Evolutionary conservation across 306 rosid species (phyloP), one percentile per base, ranked within the genome.

Genomic region (Potentilla sterilis): DNA sequence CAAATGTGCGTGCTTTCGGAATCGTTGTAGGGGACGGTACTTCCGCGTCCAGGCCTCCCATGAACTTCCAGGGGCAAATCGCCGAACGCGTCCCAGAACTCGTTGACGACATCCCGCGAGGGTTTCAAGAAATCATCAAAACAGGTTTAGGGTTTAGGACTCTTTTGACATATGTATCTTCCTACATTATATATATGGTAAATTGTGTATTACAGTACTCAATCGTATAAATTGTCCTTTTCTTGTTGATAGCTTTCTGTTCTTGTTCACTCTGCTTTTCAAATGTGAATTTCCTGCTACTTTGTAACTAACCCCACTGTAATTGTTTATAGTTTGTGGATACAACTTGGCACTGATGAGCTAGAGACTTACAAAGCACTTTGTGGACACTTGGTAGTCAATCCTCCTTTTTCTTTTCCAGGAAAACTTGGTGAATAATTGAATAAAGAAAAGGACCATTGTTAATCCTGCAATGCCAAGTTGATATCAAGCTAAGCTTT

Each of bases 251-350:
- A 3, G 40, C 40, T 37, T 37, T 37, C 3, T 28, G 28, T 28
- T 37, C 40, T 37, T 37, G 40, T 37, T 37, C 40, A 28, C 40
- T 37, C 40, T 37, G 40, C 40, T 28, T 28, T 28, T 28, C 28
- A 28, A 28, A 28, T 28, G 40, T 37, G 40, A 37, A 37, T 37
- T 37, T 37, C 40, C 40, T 67, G 10, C 51, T 40, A 42, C 71
- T 10, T 67, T 67, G 71, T 41, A 37, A 64, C 42, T 7, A 54
- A 54, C 59, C 59, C 59, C 34, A 55, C 62, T 55, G 34, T 57
- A 14, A 61, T 61, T 32, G 11, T 61, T 4, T 61, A 61, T 28
- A 6, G 18, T 61, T 61, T 61, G 40, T 34, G 7, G 9, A 13
- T 32, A 61, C 67, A 61, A 10, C 42, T 10, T 14, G 66, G 28